Conservation (phyloP, 2,329 filamentous ascomycete genomes). For the Venturia asperata region DNA sequence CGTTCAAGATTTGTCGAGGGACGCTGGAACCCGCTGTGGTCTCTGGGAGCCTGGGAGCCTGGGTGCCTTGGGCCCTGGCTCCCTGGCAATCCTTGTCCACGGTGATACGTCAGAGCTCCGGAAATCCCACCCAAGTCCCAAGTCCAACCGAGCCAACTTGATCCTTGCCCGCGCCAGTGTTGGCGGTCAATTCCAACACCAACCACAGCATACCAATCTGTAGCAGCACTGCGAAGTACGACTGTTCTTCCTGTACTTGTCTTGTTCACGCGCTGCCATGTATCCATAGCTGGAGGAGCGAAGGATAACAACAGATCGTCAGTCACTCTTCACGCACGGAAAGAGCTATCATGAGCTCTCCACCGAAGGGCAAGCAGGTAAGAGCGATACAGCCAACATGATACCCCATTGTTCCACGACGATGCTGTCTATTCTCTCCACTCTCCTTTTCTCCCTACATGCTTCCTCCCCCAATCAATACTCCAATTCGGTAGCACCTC, state of each 20-base stretch:
- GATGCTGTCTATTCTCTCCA: neutral
- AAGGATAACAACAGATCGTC: neutral
- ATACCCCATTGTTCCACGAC: neutral
- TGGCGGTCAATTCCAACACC: no score
- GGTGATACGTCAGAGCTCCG: neutral
- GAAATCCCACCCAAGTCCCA: neutral
- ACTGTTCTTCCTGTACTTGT: neutral
- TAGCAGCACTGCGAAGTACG: neutral
- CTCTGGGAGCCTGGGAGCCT: no score
- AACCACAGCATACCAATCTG: neutral
- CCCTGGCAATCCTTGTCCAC: neutral
- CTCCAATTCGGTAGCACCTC: neutral
- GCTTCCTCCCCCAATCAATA: neutral
- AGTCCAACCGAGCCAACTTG: no score
- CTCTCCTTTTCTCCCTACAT: neutral
- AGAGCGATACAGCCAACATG: neutral
- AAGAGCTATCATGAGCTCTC: neutral
- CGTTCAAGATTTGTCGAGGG: no score
- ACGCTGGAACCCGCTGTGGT: no score
- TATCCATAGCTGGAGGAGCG: neutral
- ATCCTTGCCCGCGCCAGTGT: no score
- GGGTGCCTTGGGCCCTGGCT: no score
- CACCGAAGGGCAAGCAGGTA: constrained; percentile 8
- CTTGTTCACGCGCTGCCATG: neutral
- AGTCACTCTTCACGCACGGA: neutral